Percentiles rank a stretch among this genome's conserved stretches.
Conservation (phyloP, 169 alveolate species). For the Sarcocystis neurona region DNA sequence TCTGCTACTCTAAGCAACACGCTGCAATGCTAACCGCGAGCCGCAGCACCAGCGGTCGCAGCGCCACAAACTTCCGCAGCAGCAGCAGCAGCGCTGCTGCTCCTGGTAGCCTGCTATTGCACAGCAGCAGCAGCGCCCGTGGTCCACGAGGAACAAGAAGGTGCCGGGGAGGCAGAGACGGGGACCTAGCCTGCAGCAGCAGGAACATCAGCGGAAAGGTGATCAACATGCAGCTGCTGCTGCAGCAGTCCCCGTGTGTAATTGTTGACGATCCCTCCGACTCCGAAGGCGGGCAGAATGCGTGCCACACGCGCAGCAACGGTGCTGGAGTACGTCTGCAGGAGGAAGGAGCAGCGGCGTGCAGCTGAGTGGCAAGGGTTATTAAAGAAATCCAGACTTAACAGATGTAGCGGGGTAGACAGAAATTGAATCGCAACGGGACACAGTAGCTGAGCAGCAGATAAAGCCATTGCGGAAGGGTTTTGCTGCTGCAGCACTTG, state of each 20-base stretch:
- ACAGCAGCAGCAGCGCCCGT: too few relatives aligned
- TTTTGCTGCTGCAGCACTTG: neutral
- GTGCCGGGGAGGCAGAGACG: too few relatives aligned
- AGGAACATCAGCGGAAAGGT: too few relatives aligned
- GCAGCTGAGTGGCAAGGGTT: neutral
- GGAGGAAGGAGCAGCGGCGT: neutral
- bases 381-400: slow-evolving; percentile 33
- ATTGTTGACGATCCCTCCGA: slow-evolving; percentile 45
- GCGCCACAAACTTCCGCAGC: too few relatives aligned
- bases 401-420: slow-evolving; percentile 58
- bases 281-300: slow-evolving; percentile 60
- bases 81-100: too few relatives aligned
- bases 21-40: too few relatives aligned
- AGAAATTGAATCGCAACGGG: slow-evolving; percentile 48
- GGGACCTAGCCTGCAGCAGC: too few relatives aligned
- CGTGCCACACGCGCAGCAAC: slow-evolving; percentile 56
- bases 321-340: slow-evolving; percentile 30
- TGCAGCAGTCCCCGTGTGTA: neutral
- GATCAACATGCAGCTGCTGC: too few relatives aligned
- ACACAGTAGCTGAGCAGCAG: slow-evolving; percentile 45
- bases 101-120: too few relatives aligned
- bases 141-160: too few relatives aligned
- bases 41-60: too few relatives aligned
- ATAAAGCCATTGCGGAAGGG: neutral
- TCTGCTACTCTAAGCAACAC: too few relatives aligned